These are phyloP conservation scores for Phytophthora ramorum DNA, from an alignment of 352 stramenopile species.

Conservation along the genomic window DNA sequence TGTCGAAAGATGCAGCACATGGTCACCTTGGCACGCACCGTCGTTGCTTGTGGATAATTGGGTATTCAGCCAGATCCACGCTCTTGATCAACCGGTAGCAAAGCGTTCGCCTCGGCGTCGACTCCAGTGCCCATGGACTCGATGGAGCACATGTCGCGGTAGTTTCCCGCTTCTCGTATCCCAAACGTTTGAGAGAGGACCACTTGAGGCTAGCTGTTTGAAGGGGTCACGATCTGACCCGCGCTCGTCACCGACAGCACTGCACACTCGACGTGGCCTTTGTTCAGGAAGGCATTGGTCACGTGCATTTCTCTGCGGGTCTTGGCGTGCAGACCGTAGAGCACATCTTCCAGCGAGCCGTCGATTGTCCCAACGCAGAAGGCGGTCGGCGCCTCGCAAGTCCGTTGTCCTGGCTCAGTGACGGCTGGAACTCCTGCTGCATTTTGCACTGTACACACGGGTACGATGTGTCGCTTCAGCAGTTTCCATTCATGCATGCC, in stretches of 20 bases:
- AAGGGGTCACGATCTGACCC: slow-evolving; percentile 40
- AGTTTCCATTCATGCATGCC: slow-evolving; percentile 31
- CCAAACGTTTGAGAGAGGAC: slow-evolving; percentile 31
- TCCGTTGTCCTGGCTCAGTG: slow-evolving; percentile 18
- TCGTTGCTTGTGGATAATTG: slow-evolving; percentile 26
- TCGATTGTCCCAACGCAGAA: slow-evolving; percentile 33
- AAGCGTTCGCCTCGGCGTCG: slow-evolving; percentile 31
- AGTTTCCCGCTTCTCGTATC: slow-evolving; percentile 26
- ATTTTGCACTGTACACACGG: slow-evolving; percentile 23
- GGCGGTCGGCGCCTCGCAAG: slow-evolving; percentile 9
- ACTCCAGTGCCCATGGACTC: slow-evolving; percentile 43
- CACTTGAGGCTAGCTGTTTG: slow-evolving; percentile 54
- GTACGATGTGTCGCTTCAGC: slow-evolving; percentile 31
- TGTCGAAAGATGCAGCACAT: slow-evolving; percentile 38
- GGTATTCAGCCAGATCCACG: slow-evolving; percentile 39
- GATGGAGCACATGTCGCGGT: slow-evolving; percentile 43
- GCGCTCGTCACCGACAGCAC: slow-evolving; percentile 32
- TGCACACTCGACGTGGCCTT: slow-evolving; percentile 25
- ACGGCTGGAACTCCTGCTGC: slow-evolving; percentile 16
- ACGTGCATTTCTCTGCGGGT: slow-evolving; percentile 31
- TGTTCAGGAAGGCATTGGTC: slow-evolving; percentile 24
- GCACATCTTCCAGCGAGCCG: slow-evolving; percentile 27
- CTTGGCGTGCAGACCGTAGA: slow-evolving; percentile 35
- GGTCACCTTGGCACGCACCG: slow-evolving; percentile 33
- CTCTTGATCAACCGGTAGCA: slow-evolving; percentile 45